Conservation (phyloP, 1,139 yeast species). For the Debaryomyces psychrophilus region DNA sequence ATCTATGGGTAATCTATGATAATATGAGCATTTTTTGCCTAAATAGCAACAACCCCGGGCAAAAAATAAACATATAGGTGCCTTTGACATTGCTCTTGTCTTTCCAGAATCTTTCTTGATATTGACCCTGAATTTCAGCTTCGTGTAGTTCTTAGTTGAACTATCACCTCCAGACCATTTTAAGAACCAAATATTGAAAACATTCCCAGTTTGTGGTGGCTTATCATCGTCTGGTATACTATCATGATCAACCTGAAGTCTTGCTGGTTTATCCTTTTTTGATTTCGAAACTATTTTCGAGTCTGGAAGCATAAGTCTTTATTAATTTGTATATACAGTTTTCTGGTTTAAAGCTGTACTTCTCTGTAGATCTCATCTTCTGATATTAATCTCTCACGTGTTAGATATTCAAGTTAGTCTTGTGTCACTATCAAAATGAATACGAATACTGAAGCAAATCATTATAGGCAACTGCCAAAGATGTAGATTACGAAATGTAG, state of each 20-base stretch:
- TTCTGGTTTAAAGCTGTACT: not conserved
- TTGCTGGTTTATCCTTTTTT: constrained; percentile 33
- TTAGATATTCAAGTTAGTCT: too few species aligned
- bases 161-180: constrained; percentile 81
- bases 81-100: constrained; percentile 61
- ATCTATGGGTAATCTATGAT: constrained; percentile 72
- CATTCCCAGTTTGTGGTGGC: constrained; percentile 80
- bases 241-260: constrained; percentile 74
- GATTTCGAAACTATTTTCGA: not conserved
- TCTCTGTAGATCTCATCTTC: not conserved
- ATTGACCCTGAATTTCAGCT: constrained; percentile 56
- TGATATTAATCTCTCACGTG: not conserved
- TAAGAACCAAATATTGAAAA: constrained; percentile 85
- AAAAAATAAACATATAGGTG: constrained; percentile 75
- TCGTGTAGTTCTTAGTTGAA: constrained; percentile 33
- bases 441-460: too few species aligned
- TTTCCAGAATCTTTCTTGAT: constrained; percentile 70
- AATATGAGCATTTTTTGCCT: constrained; percentile 74
- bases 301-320: not conserved
- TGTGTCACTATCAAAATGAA: too few species aligned
- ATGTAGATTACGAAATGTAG: too few species aligned
- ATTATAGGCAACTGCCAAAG: too few species aligned
- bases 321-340: not conserved
- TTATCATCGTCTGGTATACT: constrained; percentile 61
- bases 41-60: constrained; percentile 86